These are phyloP conservation scores for Cutaneotrichosporon mucoides DNA, from an alignment of 1,284 basidiomycete genomes.

Conservation along the genomic window DNA sequence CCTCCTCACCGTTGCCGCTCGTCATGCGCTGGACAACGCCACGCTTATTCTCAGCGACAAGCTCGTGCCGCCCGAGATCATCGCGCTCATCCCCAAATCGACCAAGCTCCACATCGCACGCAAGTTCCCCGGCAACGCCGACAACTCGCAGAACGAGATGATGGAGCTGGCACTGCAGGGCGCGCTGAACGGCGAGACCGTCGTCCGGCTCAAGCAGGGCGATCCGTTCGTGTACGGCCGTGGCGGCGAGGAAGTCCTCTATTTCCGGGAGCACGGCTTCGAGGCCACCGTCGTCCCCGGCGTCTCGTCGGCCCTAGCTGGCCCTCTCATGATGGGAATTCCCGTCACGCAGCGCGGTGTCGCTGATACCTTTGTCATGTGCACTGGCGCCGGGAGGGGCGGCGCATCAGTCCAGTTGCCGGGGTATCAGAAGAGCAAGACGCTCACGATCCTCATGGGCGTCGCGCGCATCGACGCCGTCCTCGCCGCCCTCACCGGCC, in stretches of 20 bases:
- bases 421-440: conserved; percentile 75
- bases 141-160: conserved; percentile 88
- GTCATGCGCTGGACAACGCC: conserved; percentile 69
- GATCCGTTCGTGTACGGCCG: conserved; percentile 94
- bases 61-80: conserved; percentile 86
- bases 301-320: conserved; percentile 81
- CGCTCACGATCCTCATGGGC: conserved; percentile 87
- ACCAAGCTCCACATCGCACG: conserved; percentile 71
- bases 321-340: conserved; percentile 81
- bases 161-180: conserved; percentile 85
- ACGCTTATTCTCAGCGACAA: conserved; percentile 92
- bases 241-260: conserved; percentile 88
- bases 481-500: conserved; percentile 57
- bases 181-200: conserved; percentile 71
- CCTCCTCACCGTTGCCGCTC: conserved; percentile 82
- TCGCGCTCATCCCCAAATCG: conserved; percentile 72
- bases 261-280: conserved; percentile 79
- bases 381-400: conserved; percentile 85
- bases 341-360: conserved; percentile 94
- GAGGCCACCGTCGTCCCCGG: conserved; percentile 83
- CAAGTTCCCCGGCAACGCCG: conserved; percentile 97
- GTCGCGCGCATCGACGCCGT: conserved; percentile 78
- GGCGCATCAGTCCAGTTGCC: conserved; percentile 82
- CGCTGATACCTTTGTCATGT: conserved; percentile 80
- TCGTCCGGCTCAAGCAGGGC: conserved; percentile 94